These are phyloP conservation scores for Geranium incanum DNA, from an alignment of 441 rosid species.

Conservation along the genomic window DNA sequence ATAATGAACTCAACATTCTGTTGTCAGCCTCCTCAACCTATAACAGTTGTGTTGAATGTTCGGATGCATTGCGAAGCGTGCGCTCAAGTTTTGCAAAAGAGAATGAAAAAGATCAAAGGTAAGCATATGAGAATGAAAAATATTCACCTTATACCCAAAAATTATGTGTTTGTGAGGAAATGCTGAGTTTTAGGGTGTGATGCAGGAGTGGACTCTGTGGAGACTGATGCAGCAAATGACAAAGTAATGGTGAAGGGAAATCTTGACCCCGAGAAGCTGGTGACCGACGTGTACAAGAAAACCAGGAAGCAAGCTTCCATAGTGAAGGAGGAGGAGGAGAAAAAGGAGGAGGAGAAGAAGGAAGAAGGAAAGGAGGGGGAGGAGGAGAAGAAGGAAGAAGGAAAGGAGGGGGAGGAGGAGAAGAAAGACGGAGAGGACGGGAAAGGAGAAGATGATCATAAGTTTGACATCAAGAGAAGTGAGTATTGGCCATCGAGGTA, in stretches of 20 bases:
- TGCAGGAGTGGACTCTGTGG: constrained; percentile 38
- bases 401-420: no score
- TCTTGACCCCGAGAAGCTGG: constrained; percentile 32
- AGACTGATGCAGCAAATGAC: constrained; percentile 27
- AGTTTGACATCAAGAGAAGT: constrained; percentile 29
- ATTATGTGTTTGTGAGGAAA: neutral
- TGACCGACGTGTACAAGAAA: constrained; percentile 28
- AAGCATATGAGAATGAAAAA: neutral
- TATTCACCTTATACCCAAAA: no score
- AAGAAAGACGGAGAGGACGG: constrained; percentile 17
- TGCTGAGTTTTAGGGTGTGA: neutral
- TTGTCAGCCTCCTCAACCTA: constrained; percentile 28
- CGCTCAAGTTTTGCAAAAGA: constrained; percentile 32
- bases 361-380: constrained; percentile 21
- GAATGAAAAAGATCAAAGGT: constrained; percentile 36
- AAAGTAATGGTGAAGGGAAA: constrained; percentile 32
- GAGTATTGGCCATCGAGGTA: constrained; percentile 33
- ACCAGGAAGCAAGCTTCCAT: constrained; percentile 37
- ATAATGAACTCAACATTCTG: constrained; percentile 18
- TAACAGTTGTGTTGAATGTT: constrained; percentile 34
- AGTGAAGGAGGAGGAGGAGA: constrained; percentile 34
- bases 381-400: constrained; percentile 22
- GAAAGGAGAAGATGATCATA: constrained; percentile 19
- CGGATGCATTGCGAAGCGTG: constrained; percentile 49
- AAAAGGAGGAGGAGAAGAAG: constrained; percentile 30